Base-by-base conservation (phyloP, 352 stramenopile genomes). In the Globisporangium cederbergense region DNA sequence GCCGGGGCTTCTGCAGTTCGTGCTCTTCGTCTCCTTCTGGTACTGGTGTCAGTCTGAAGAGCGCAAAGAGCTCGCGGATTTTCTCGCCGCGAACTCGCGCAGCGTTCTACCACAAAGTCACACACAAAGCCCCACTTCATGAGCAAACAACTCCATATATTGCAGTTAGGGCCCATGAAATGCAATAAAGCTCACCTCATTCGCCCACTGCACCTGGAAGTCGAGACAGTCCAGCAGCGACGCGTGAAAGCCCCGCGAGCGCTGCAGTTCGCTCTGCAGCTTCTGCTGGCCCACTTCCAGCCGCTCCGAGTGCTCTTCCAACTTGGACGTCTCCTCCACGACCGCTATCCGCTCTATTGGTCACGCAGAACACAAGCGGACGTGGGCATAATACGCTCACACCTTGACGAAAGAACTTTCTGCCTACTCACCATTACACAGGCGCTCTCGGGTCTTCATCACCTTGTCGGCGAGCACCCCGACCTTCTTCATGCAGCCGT, bases 381-480 rank as follows among this genome's bases (percentile, higher is more conserved):
- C 4, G 28, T 54, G 25, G 36, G 49, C 25, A 25, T 42, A 42
- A 42, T 8, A 14, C 36, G 25, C 2, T 28, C 25, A 28, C 0
- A 42, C 10, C 45, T 16, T 51, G 45, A 8, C 20, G 13, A 51
- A 14, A 20, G 22, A 20, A 54, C 25, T 5, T 5, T 4, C 4
- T 54, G 49, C 7, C 14, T 28, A 8, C 49, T 16, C 53, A 86
- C 77, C 77, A n/a, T 71, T 79, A 70, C 83, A 92, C 28, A 92
- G 75, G 60, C 80, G 59, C 60, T 92, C 81, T 46, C 83, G 72
- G 9, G 78, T 84, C 64, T 84, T 87, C 72, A 92, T 89, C 52
- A 92, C 78, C n/a, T 61, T 73, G 38, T 88, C 76, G 8, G 81
- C 71, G 55, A 90, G 56, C 3, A 64, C 53, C 25, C 89, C 79